phyloP scores from a whole-genome alignment of 2,329 filamentous ascomycete species.

The Malbranchea cinnamomea region DNA sequence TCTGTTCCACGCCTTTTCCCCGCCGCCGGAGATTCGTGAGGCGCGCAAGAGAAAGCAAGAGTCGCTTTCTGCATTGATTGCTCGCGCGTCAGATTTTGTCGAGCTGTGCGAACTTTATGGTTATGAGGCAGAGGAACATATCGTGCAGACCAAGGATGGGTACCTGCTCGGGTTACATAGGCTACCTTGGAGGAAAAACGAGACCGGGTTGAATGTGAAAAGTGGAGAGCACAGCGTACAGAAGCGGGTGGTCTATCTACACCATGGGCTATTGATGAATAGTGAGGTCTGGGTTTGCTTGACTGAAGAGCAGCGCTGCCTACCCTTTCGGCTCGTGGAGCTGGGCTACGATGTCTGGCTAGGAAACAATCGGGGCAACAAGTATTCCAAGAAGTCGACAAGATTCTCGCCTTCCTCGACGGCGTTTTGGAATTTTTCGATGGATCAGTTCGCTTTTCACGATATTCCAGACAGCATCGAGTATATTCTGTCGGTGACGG shows the following conservation, averaged over 20 bases:
- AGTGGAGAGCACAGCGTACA: constrained; percentile 44
- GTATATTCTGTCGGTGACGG: constrained; percentile 75
- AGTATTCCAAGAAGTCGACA: constrained; percentile 93
- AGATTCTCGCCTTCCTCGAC: constrained; percentile 56
- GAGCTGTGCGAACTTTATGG: constrained; percentile 86
- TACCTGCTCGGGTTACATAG: constrained; percentile 85
- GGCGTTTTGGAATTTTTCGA: constrained; percentile 93
- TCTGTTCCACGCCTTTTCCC: constrained; percentile 65
- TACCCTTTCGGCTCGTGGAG: constrained; percentile 82
- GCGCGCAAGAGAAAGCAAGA: constrained; percentile 51
- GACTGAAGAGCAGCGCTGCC: constrained; percentile 68
- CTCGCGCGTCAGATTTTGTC: constrained; percentile 78
- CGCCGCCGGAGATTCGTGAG: constrained; percentile 53
- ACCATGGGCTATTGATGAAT: constrained; percentile 96
- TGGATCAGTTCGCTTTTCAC: constrained; percentile 95
- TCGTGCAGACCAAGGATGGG: constrained; percentile 86
- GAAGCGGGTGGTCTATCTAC: constrained; percentile 84
- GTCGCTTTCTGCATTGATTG: constrained; percentile 58
- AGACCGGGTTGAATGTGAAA: constrained; percentile 69
- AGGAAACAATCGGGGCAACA: constrained; percentile 96
- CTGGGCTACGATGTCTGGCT: constrained; percentile 94
- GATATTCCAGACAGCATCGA: constrained; percentile 91
- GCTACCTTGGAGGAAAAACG: constrained; percentile 66
- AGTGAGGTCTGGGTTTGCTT: constrained; percentile 96
- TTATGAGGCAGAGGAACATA: constrained; percentile 89